Conservation (phyloP, 2,329 filamentous ascomycete genomes). For the Aspergillus tubingensis region DNA sequence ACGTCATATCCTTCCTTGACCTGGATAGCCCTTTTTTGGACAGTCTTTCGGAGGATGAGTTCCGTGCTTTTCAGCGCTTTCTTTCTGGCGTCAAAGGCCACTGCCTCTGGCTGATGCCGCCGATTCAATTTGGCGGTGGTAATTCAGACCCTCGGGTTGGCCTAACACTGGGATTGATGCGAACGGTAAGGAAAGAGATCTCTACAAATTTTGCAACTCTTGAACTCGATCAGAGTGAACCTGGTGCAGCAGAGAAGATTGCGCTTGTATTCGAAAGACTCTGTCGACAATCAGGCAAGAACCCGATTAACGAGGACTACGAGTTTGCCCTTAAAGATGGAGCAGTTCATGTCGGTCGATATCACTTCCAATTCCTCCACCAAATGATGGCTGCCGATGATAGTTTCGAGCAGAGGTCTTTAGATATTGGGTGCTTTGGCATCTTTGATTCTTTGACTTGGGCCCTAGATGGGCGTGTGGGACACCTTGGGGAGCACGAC, state of each 20-base stretch:
- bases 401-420: background rate
- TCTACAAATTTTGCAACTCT: no score
- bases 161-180: no score
- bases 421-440: background rate
- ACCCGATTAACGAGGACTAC: conserved; percentile 3
- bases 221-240: no score
- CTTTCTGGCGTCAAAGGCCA: background rate
- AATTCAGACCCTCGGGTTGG: no score
- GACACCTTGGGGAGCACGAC: conserved; percentile 14
- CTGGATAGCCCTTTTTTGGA: conserved; percentile 15
- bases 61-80: background rate
- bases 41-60: conserved; percentile 9
- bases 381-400: background rate
- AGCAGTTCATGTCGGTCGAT: conserved; percentile 9
- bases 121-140: background rate
- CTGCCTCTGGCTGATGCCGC: conserved; percentile 14
- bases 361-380: conserved; percentile 7
- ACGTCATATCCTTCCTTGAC: conserved; percentile 19
- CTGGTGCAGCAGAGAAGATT: no score
- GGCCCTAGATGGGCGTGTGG: background rate
- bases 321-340: conserved; percentile 18
- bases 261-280: background rate
- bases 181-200: no score
- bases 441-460: background rate
- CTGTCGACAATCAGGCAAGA: background rate